A percentile compares a stretch with the other conserved stretches of the same genome.
Evolutionary conservation across 2,329 filamentous ascomycete genomes (phyloP).

Genomic region (Colletotrichum echinochloae): DNA sequence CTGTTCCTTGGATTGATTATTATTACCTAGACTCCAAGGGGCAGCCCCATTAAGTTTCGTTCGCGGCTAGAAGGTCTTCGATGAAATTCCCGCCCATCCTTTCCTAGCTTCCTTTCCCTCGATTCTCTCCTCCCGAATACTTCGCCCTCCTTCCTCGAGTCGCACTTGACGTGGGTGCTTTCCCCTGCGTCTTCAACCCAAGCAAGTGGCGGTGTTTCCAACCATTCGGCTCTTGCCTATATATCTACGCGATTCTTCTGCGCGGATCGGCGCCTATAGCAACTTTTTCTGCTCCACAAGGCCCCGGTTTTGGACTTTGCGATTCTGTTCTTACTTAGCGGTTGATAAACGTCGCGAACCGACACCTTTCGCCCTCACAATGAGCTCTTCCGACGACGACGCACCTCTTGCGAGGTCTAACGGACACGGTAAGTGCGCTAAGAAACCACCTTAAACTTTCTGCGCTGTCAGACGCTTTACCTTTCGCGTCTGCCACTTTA

Average conservation of each 20-base stretch:
- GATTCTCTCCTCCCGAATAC: slow-evolving; percentile 18
- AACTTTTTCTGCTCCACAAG: slow-evolving; percentile 40
- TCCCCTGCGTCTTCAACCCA: slow-evolving; percentile 26
- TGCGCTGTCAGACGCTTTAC: slow-evolving; percentile 44
- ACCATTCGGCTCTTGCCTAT: slow-evolving; percentile 36
- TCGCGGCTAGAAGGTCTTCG: slow-evolving; percentile 26
- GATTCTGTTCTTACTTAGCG: slow-evolving; percentile 39
- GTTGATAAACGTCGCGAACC: slow-evolving; percentile 38
- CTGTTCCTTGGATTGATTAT: not conserved
- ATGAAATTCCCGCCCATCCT: slow-evolving; percentile 26
- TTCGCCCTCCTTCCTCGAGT: slow-evolving; percentile 24
- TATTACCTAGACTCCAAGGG: slow-evolving; percentile 19
- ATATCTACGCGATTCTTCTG: slow-evolving; percentile 38
- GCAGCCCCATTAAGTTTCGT: slow-evolving; percentile 30
- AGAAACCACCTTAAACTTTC: slow-evolving; percentile 35
- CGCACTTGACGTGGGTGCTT: slow-evolving; percentile 31
- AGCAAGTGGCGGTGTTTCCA: slow-evolving; percentile 31
- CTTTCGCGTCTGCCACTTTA: slow-evolving; percentile 40
- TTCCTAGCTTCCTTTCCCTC: slow-evolving; percentile 34
- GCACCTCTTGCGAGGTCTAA: slow-evolving; percentile 79
- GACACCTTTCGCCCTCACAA: slow-evolving; percentile 27
- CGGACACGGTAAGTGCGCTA: slow-evolving; percentile 72
- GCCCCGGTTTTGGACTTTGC: slow-evolving; percentile 41
- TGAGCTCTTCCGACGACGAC: slow-evolving; percentile 79
- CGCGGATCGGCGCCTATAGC: slow-evolving; percentile 38